Conservation (phyloP, 306 rosid species). For the Prunus campanulata region DNA sequence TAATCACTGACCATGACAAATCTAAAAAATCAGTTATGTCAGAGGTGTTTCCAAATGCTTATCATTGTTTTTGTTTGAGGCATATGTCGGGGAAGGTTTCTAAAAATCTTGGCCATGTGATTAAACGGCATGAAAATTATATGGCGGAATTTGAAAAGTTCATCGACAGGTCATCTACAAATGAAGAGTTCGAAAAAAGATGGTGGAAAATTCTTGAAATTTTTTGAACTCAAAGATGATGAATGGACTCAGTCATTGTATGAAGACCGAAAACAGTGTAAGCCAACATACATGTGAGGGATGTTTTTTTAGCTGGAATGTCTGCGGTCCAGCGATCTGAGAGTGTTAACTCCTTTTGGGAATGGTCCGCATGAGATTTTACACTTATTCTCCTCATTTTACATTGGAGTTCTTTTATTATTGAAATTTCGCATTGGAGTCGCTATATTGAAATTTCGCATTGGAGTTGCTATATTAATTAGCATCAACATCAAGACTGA, state of each 20-base stretch:
- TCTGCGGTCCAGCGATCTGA: too few species aligned
- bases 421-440: too few species aligned
- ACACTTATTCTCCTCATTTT: too few species aligned
- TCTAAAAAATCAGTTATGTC: conserved; percentile 63
- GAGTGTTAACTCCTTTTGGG: too few species aligned
- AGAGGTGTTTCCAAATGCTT: conserved; percentile 60
- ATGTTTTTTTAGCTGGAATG: too few species aligned
- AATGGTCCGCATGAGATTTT: too few species aligned
- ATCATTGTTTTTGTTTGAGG: conserved; percentile 75
- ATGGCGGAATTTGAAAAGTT: conserved; percentile 83
- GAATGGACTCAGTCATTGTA: conserved; percentile 68
- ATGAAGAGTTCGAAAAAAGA: conserved; percentile 83
- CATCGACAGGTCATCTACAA: conserved; percentile 68
- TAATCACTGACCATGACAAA: conserved; percentile 81
- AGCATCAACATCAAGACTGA: too few species aligned
- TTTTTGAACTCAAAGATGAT: conserved; percentile 67
- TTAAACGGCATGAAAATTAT: conserved; percentile 65
- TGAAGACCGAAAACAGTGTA: conserved; percentile 81
- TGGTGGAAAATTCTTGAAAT: conserved; percentile 74
- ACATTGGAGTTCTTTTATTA: too few species aligned
- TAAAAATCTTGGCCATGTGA: conserved; percentile 34
- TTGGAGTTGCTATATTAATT: too few species aligned
- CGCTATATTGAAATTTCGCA: too few species aligned
- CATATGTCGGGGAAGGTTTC: conserved; percentile 64
- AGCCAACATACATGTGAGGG: neutral